A percentile compares a stretch with the other conserved stretches of the same genome.
Conservation (phyloP, 768 basidiomycete species). For the Harrya chromipes region DNA sequence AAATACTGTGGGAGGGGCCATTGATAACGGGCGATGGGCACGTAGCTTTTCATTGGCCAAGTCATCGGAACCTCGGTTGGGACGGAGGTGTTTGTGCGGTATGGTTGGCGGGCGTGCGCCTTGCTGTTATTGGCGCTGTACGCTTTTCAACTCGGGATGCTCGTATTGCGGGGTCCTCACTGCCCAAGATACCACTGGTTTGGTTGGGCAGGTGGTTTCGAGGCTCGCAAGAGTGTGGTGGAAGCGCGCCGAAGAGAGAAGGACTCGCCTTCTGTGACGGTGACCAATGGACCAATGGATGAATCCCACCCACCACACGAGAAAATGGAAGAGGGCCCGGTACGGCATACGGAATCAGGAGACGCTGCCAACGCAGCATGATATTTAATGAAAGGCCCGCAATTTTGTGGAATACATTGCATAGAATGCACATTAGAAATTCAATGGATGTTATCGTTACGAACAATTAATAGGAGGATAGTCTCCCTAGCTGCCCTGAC, state of each 20-base stretch:
- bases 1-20: no score
- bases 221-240: constrained; percentile 40
- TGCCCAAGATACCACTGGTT: constrained; percentile 47
- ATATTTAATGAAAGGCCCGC: background rate
- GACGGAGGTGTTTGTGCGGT: constrained; percentile 61
- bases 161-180: constrained; percentile 70
- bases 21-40: background rate
- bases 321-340: constrained; percentile 7
- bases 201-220: constrained; percentile 58
- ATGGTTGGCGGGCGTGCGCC: constrained; percentile 71
- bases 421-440: background rate
- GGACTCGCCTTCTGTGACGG: background rate
- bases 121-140: constrained; percentile 58
- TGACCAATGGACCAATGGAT: background rate
- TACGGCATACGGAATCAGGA: background rate
- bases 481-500: no score
- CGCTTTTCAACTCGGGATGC: constrained; percentile 51
- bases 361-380: constrained; percentile 1
- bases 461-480: background rate
- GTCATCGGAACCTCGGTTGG: constrained; percentile 79
- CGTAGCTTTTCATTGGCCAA: constrained; percentile 68
- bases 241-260: constrained; percentile 5
- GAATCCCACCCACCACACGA: background rate
- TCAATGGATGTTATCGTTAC: background rate
- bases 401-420: background rate